Percentiles rank a stretch among this genome's conserved stretches.
Conservation (phyloP, 345 rosid species). For the Eutrema yunnanense region DNA sequence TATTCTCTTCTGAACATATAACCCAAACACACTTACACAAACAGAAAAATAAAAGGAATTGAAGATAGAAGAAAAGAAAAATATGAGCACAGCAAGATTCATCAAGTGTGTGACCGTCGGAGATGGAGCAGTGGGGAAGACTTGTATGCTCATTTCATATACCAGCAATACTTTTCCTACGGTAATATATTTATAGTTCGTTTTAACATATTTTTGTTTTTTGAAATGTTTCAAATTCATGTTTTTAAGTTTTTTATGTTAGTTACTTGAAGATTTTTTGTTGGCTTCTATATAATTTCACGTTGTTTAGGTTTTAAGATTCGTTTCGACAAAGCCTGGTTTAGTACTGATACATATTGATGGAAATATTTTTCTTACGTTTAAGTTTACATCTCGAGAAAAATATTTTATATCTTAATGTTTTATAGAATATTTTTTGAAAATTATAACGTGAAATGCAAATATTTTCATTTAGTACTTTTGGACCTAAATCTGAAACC, state of each 20-base stretch:
- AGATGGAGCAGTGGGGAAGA: constrained; percentile 82
- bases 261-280: background rate
- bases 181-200: constrained; percentile 23
- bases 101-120: constrained; percentile 83
- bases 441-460: background rate
- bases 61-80: background rate
- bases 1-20: constrained; percentile 12
- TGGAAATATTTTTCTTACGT: background rate
- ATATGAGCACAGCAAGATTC: constrained; percentile 66
- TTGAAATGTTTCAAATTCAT: background rate
- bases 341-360: background rate
- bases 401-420: background rate
- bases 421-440: background rate
- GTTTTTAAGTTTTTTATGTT: background rate
- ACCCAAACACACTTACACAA: constrained; percentile 15
- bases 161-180: constrained; percentile 77
- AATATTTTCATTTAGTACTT: background rate
- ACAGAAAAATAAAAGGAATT: background rate
- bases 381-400: background rate
- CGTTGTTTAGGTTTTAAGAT: background rate
- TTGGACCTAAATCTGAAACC: background rate
- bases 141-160: constrained; percentile 81
- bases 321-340: background rate
- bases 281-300: background rate
- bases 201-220: background rate